Conservation (phyloP, 805 yeast genomes). For the Saccharomycopsis fermentans region DNA sequence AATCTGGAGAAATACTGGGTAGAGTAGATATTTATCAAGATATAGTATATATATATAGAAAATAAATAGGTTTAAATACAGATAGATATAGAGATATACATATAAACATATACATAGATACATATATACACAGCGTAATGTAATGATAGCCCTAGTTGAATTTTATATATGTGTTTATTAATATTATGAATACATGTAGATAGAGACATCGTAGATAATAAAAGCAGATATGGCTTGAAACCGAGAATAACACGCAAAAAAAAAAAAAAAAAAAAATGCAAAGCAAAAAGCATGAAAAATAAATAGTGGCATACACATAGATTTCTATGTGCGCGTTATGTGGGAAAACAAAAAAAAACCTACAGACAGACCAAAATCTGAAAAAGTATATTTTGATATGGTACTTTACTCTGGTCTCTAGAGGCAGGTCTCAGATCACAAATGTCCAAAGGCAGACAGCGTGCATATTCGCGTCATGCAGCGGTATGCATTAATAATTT, state of each 20-base stretch:
- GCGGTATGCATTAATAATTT: not conserved
- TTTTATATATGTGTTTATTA: not conserved
- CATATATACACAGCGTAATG: no score
- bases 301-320: not conserved
- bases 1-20: no score
- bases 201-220: not conserved
- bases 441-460: not conserved
- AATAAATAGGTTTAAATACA: no score
- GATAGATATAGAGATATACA: no score
- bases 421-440: constrained; percentile 1
- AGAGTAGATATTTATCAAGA: no score
- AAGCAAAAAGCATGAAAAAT: not conserved
- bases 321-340: not conserved
- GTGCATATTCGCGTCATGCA: not conserved
- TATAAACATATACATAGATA: no score
- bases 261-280: no score
- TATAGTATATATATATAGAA: no score
- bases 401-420: not conserved
- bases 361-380: not conserved
- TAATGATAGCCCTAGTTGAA: no score
- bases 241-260: not conserved
- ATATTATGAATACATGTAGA: not conserved
- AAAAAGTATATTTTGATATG: not conserved
- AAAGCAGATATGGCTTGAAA: not conserved
- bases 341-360: not conserved